Evolutionary conservation across 345 rosid genomes (phyloP), one percentile per base, ranked within the genome.

Genomic region (Melaleuca quinquenervia): DNA sequence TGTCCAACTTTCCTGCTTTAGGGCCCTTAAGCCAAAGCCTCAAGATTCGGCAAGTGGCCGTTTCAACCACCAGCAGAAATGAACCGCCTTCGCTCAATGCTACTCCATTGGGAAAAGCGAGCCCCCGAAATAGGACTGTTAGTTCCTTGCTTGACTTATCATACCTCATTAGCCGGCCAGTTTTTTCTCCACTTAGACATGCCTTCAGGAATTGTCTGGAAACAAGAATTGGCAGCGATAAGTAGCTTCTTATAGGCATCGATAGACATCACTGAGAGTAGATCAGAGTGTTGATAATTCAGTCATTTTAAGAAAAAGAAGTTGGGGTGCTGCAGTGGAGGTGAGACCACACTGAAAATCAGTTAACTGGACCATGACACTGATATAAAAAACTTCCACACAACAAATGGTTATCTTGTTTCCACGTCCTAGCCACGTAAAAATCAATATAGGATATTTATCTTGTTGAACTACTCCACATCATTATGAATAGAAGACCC

Each of bases 61-160:
- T 90, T 86, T 95, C 96, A 0, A 91, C 94, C 50, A 94, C 90
- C 27, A 93, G 87, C 84, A 93, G 78, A 84, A 92, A 93, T n/a
- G 92, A 88, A 41, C 85, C 64, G 88, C 93, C 96, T 85, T 92
- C 91, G 91, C 96, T 95, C 85, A 94, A 83, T 14, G 96, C 93
- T 11, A 94, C 92, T 6, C 96, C 94, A 84, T 96, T 95, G 45
- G 98, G 93, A 84, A 96, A 91, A 45, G 96, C 93, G 51, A 96
- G 88, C 85, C 90, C 94, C 50, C 75, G 86, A 74, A 89, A 6
- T 45, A 95, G 75, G n/a, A 95, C 94, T 2, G 88, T 86, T 29
- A 91, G 91, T 85, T 92, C 89, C 82, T 93, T 92, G 89, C 89
- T 92, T 14, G 87, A 85, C 87, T 85, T 92, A 75, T 93, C 86